These are phyloP conservation scores for Xylaria polymorpha DNA, from an alignment of 2,329 filamentous ascomycete species.

Conservation along the genomic window DNA sequence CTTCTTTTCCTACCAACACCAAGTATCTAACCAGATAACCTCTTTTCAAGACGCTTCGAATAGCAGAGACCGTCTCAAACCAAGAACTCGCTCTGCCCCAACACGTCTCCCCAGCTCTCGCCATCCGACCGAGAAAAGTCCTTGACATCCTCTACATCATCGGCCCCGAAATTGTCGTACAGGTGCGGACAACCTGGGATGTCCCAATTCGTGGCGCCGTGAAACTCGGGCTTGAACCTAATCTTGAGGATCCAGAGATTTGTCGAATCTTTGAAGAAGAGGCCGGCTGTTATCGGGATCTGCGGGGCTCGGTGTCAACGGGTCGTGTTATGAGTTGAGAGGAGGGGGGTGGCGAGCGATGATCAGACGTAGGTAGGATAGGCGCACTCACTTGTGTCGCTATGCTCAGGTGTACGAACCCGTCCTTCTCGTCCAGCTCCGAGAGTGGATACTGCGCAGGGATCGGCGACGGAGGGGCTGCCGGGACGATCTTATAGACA, in stretches of 20 bases:
- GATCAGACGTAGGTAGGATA: neutral
- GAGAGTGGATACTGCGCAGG: slow-evolving; percentile 67
- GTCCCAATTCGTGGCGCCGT: slow-evolving; percentile 65
- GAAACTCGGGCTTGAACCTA: slow-evolving; percentile 57
- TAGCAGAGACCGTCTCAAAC: slow-evolving; percentile 31
- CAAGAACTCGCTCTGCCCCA: slow-evolving; percentile 57
- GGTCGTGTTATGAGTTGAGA: neutral
- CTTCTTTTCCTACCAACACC: neutral
- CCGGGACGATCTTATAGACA: slow-evolving; percentile 71
- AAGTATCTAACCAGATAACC: neutral
- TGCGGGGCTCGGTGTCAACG: slow-evolving; percentile 18
- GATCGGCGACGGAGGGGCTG: slow-evolving; percentile 63
- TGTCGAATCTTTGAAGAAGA: slow-evolving; percentile 47
- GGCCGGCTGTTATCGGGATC: slow-evolving; percentile 48
- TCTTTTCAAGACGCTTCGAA: neutral
- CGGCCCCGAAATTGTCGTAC: slow-evolving; percentile 67
- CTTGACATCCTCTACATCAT: slow-evolving; percentile 60
- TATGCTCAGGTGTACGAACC: slow-evolving; percentile 71
- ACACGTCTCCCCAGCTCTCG: slow-evolving; percentile 60
- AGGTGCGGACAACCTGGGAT: slow-evolving; percentile 65
- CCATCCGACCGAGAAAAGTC: slow-evolving; percentile 60
- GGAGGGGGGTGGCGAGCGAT: neutral
- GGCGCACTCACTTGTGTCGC: slow-evolving; percentile 60
- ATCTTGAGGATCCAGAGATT: slow-evolving; percentile 58
- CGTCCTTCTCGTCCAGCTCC: slow-evolving; percentile 68